Percentiles rank a stretch among this genome's conserved stretches.
phyloP scores from a whole-genome alignment of 345 rosid genomes.

The Citrus cavaleriei region DNA sequence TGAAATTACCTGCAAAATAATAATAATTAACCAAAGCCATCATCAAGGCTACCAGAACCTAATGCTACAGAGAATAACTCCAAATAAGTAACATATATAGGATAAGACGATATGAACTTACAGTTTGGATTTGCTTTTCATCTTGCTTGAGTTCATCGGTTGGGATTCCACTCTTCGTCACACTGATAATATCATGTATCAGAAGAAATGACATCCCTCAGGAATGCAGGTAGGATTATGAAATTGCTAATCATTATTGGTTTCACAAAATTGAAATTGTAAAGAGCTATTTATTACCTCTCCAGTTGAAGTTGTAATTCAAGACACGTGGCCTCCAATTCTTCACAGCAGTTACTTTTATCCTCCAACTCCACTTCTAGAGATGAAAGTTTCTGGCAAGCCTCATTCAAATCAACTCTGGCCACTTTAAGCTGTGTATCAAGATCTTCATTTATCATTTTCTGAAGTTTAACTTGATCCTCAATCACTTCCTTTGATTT shows the following conservation, averaged over 20 bases:
- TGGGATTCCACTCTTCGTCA: conserved; percentile 30
- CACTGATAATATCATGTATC: conserved; percentile 41
- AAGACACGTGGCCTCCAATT: conserved; percentile 41
- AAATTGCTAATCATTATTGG: not conserved
- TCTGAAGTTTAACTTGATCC: conserved; percentile 38
- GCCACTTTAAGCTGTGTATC: conserved; percentile 30
- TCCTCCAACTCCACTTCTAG: conserved; percentile 45
- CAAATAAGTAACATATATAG: not conserved
- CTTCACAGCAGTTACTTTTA: conserved; percentile 39
- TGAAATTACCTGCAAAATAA: not conserved
- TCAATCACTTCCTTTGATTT: conserved; percentile 29
- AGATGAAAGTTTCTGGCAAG: conserved; percentile 28
- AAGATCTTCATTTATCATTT: conserved; percentile 30
- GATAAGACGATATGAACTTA: conserved; percentile 35
- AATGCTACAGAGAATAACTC: not conserved
- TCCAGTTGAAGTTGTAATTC: conserved; percentile 46
- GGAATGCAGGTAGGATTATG: not conserved
- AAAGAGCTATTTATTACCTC: conserved; percentile 33
- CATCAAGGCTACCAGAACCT: not conserved
- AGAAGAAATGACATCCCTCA: conserved; percentile 15
- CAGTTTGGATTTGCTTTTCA: conserved; percentile 53
- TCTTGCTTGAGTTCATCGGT: conserved; percentile 33
- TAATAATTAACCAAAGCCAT: not conserved
- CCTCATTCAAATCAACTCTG: conserved; percentile 34
- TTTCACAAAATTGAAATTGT: not conserved